Percentiles rank a stretch among this genome's conserved stretches.
These are phyloP conservation scores for Chalaropsis thielavioides DNA, from an alignment of 2,329 filamentous ascomycete genomes.

Conservation along the genomic window DNA sequence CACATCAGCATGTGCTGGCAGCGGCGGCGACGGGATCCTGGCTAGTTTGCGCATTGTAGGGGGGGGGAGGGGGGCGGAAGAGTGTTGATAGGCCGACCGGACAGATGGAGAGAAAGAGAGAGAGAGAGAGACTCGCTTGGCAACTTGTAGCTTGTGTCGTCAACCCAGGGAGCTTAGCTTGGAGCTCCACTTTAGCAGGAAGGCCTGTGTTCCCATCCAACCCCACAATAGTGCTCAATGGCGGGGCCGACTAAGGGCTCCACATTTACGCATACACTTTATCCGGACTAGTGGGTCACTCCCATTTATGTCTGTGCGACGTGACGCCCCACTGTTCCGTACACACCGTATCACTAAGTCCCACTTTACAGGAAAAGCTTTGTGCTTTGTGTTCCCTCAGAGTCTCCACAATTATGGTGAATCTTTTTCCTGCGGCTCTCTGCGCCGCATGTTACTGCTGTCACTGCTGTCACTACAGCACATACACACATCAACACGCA, in stretches of 20 bases:
- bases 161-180: background rate
- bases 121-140: background rate
- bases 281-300: background rate
- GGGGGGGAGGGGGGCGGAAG: too few species aligned
- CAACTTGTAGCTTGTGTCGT: conserved; percentile 1
- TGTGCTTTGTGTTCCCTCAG: conserved; percentile 2
- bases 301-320: background rate
- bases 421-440: background rate
- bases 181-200: background rate
- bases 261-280: background rate
- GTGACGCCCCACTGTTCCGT: background rate
- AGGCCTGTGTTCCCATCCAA: background rate
- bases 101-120: background rate
- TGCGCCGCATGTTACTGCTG: too few species aligned
- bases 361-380: conserved; percentile 4
- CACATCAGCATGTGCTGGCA: background rate
- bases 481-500: too few species aligned
- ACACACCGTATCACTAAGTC: background rate
- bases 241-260: background rate
- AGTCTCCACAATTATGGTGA: background rate
- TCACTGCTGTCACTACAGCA: background rate
- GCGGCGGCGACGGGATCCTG: background rate
- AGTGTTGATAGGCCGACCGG: background rate
- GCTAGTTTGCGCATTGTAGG: background rate
- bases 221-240: background rate